These are phyloP conservation scores for Acacia crassicarpa DNA, from an alignment of 306 rosid species.

Conservation along the genomic window DNA sequence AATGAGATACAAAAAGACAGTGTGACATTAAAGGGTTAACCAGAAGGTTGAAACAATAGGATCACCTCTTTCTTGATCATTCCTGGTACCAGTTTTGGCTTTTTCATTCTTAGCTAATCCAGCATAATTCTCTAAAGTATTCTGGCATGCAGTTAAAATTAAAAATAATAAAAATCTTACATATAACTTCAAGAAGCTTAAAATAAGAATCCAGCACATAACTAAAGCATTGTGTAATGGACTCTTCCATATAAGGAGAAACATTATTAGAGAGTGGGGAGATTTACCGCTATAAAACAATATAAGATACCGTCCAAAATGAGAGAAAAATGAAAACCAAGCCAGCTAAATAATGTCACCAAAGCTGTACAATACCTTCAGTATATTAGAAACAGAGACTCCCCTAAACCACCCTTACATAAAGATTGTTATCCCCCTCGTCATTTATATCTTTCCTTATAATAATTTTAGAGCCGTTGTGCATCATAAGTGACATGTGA, in stretches of 20 bases:
- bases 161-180: constrained; percentile 31
- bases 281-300: not conserved
- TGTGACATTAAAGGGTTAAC: not conserved
- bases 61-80: constrained; percentile 46
- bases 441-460: not conserved
- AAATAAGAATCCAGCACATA: constrained; percentile 12
- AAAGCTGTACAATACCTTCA: not conserved
- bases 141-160: constrained; percentile 52
- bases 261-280: not conserved
- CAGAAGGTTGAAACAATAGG: constrained; percentile 22
- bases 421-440: not conserved
- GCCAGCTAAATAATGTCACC: not conserved
- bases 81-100: constrained; percentile 13
- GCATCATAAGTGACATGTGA: not conserved
- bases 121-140: constrained; percentile 49
- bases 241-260: not conserved
- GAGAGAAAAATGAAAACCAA: not conserved
- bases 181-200: constrained; percentile 9
- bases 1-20: constrained; percentile 17
- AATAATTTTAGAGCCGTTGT: not conserved
- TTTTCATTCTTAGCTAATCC: constrained; percentile 47
- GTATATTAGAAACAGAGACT: not conserved
- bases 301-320: not conserved
- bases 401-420: not conserved
- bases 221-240: not conserved